Percentiles rank a stretch among this genome's conserved stretches.
Conservation (phyloP, 306 rosid species). For the Malus domestica region DNA sequence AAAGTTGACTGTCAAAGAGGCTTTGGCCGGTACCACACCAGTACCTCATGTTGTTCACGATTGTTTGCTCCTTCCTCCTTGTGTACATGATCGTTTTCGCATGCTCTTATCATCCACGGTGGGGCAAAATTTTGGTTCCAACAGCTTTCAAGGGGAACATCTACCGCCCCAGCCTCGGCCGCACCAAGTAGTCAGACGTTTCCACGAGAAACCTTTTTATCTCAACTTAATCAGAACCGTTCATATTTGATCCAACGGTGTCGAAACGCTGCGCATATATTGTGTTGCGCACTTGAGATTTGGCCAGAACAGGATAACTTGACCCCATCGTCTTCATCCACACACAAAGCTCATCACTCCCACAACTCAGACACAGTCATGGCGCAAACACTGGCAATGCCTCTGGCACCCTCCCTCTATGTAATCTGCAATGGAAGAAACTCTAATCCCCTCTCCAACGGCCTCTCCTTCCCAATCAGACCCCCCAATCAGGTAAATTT, state of each 20-base stretch:
- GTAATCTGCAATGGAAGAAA: slow-evolving; percentile 36
- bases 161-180: too few relatives aligned
- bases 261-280: neutral
- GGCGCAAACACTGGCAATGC: slow-evolving; percentile 74
- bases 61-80: too few relatives aligned
- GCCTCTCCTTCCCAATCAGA: slow-evolving; percentile 36
- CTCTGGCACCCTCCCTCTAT: slow-evolving; percentile 65
- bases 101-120: too few relatives aligned
- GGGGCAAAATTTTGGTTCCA: too few relatives aligned
- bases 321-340: slow-evolving; percentile 4
- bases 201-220: neutral
- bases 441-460: slow-evolving; percentile 29
- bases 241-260: neutral
- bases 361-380: slow-evolving; percentile 15
- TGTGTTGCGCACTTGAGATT: neutral
- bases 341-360: neutral
- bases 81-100: too few relatives aligned
- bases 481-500: slow-evolving; percentile 45
- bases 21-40: too few relatives aligned
- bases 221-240: neutral
- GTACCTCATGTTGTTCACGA: too few relatives aligned
- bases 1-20: too few relatives aligned
- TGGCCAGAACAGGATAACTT: neutral
- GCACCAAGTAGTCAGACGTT: neutral
- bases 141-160: too few relatives aligned